Conservation (phyloP, 2,329 filamentous ascomycete species). For the Epichloe baconii region DNA sequence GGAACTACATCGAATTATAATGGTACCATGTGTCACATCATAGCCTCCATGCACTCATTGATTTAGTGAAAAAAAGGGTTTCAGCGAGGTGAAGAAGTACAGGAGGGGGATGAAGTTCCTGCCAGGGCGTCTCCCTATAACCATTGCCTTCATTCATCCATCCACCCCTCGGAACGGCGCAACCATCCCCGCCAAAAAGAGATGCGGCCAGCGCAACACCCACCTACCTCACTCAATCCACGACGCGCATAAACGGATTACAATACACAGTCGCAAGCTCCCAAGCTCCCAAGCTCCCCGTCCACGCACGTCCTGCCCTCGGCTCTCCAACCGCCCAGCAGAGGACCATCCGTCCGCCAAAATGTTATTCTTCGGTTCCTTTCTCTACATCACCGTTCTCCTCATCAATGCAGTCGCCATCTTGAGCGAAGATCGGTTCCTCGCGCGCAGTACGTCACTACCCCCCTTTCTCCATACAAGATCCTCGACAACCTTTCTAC, state of each 20-base stretch:
- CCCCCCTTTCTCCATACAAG: neutral
- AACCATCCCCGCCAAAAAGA: constrained; percentile 16
- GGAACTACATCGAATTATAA: neutral
- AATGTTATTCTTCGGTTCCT: constrained; percentile 59
- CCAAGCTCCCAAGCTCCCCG: neutral
- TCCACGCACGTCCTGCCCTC: neutral
- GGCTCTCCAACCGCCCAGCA: neutral
- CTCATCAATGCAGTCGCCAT: constrained; percentile 89
- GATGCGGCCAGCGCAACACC: neutral
- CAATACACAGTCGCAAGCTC: neutral
- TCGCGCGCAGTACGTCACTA: constrained; percentile 44
- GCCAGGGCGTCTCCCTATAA: too few species aligned
- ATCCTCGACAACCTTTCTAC: too few species aligned
- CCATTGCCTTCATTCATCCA: neutral
- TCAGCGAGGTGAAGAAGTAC: too few species aligned
- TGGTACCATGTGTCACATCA: too few species aligned
- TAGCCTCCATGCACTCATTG: too few species aligned
- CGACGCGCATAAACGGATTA: neutral
- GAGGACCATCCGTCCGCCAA: constrained; percentile 7
- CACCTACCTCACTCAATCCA: neutral
- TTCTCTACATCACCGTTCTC: constrained; percentile 70
- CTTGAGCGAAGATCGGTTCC: constrained; percentile 88
- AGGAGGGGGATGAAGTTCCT: too few species aligned
- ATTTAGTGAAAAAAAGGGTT: too few species aligned
- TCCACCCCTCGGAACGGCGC: constrained; percentile 18